These are phyloP conservation scores for Chlorociboria aeruginascens DNA, from an alignment of 495 filamentous ascomycete species.

Conservation along the genomic window DNA sequence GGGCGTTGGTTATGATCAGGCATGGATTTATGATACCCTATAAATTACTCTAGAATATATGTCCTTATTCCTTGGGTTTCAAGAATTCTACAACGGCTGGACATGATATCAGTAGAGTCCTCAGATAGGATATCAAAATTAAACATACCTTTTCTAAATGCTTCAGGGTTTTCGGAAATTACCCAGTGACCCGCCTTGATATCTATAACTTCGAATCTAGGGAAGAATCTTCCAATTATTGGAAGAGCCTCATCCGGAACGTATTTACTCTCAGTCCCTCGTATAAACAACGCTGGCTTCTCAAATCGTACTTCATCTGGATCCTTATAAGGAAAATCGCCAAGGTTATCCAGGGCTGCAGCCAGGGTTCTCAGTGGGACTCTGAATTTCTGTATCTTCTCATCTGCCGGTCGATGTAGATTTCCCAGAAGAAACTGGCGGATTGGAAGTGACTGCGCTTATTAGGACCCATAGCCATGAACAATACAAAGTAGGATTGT, in stretches of 20 bases:
- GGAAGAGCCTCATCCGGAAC: slow-evolving; percentile 82
- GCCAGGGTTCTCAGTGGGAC: slow-evolving; percentile 40
- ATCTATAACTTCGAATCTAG: slow-evolving; percentile 65
- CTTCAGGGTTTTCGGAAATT: slow-evolving; percentile 83
- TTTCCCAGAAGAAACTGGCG: slow-evolving; percentile 95
- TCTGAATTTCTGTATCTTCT: slow-evolving; percentile 28
- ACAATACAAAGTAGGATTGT: neutral
- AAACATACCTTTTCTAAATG: slow-evolving; percentile 63
- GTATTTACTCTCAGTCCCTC: slow-evolving; percentile 76
- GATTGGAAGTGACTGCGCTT: slow-evolving; percentile 48
- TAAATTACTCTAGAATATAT: slow-evolving; percentile 17
- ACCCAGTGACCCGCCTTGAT: slow-evolving; percentile 91
- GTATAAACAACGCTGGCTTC: slow-evolving; percentile 70
- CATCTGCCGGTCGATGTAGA: slow-evolving; percentile 38
- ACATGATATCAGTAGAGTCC: slow-evolving; percentile 1
- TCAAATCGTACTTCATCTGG: slow-evolving; percentile 49
- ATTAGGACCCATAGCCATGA: neutral
- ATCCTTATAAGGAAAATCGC: slow-evolving; percentile 74
- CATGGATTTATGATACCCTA: slow-evolving; percentile 8
- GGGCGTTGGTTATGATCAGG: neutral
- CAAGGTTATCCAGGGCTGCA: slow-evolving; percentile 50
- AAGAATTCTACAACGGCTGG: slow-evolving; percentile 52
- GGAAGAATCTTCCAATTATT: slow-evolving; percentile 81
- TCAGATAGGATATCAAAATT: neutral
- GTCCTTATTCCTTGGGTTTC: slow-evolving; percentile 39